Evolutionary conservation across 495 filamentous ascomycete species (phyloP).

Genomic region (Thozetella sp.): DNA sequence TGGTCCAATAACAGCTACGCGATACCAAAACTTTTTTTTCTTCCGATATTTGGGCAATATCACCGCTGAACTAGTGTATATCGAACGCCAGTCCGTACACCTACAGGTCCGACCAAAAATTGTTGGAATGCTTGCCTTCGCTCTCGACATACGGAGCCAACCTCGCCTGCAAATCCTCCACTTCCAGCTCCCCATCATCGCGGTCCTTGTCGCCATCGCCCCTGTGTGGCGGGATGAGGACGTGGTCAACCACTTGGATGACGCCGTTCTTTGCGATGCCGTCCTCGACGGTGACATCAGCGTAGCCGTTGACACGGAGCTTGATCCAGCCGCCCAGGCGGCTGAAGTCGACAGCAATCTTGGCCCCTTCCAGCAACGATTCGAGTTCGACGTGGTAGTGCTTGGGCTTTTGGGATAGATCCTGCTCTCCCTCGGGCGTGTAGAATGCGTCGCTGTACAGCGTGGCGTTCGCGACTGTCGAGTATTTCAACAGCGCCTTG

Average conservation of each 20-base stretch:
- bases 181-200: conserved; percentile 54
- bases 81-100: too few relatives aligned
- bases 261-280: conserved; percentile 69
- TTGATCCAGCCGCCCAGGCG: conserved; percentile 58
- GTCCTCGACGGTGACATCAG: conserved; percentile 59
- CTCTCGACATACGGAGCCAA: conserved; percentile 46
- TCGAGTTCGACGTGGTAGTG: conserved; percentile 61
- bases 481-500: conserved; percentile 71
- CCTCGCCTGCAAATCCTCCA: conserved; percentile 65
- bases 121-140: neutral
- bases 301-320: conserved; percentile 71
- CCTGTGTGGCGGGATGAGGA: conserved; percentile 71
- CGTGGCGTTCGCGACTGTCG: conserved; percentile 71
- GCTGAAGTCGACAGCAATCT: conserved; percentile 64
- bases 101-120: too few relatives aligned
- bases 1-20: too few relatives aligned
- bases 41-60: too few relatives aligned
- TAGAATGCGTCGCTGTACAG: conserved; percentile 79
- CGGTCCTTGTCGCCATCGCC: conserved; percentile 29
- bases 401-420: conserved; percentile 1
- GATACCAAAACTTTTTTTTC: too few relatives aligned
- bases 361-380: conserved; percentile 60
- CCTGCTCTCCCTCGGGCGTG: conserved; percentile 25
- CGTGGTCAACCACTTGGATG: conserved; percentile 66
- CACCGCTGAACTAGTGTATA: too few relatives aligned